phyloP scores from a whole-genome alignment of 1,284 basidiomycete genomes.

The Trichosporon sp. region DNA sequence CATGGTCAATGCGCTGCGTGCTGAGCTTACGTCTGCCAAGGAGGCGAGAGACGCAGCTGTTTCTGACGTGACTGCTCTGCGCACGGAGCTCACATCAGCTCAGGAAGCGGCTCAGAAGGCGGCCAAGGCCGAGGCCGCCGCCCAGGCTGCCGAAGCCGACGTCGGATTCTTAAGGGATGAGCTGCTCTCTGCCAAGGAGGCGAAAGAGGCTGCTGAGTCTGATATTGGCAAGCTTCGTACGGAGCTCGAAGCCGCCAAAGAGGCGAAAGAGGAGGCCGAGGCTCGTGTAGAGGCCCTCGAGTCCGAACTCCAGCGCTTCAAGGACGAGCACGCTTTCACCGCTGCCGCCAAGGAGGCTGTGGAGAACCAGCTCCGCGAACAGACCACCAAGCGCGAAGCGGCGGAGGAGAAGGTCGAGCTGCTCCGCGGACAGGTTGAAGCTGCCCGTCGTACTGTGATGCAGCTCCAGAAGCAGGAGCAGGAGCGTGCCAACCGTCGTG shows the following conservation, averaged over 20 bases:
- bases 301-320: conserved; percentile 45
- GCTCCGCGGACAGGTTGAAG: conserved; percentile 83
- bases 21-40: conserved; percentile 9
- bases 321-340: conserved; percentile 49
- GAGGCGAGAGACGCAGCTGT: conserved; percentile 6
- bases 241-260: conserved; percentile 18
- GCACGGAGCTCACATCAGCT: neutral
- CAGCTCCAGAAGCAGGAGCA: conserved; percentile 70
- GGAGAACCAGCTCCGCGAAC: conserved; percentile 66
- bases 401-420: conserved; percentile 74
- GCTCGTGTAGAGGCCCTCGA: conserved; percentile 37
- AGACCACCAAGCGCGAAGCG: conserved; percentile 66
- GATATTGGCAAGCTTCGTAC: conserved; percentile 19
- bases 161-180: neutral
- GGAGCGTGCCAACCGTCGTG: conserved; percentile 55
- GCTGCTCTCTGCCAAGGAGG: conserved; percentile 7
- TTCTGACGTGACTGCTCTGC: conserved; percentile 6
- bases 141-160: conserved; percentile 16
- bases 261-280: conserved; percentile 17
- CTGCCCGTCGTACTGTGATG: conserved; percentile 86
- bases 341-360: conserved; percentile 55
- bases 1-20: conserved; percentile 13
- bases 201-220: conserved; percentile 10
- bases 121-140: conserved; percentile 15
- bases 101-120: conserved; percentile 11